Evolutionary conservation across 768 basidiomycete genomes (phyloP), one percentile per base, ranked within the genome.

Genomic region (Amanita muscaria): DNA sequence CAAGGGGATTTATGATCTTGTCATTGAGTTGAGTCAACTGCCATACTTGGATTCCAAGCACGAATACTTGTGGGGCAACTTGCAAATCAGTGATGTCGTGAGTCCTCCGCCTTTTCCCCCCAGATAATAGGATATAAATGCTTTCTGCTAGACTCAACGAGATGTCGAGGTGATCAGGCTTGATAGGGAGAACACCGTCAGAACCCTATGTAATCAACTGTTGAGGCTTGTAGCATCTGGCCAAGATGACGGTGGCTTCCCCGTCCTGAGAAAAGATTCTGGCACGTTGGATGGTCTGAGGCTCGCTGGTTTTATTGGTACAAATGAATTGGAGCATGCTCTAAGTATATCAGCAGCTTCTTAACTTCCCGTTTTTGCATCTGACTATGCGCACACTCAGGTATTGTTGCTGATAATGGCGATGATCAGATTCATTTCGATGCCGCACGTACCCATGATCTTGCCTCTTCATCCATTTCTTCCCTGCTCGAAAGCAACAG

Each of bases 1-100:
- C 2, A 90, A 92, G 57, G 92, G 92, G 7, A 97, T 99, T 44
- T 99, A 97, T 58, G 96, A 99, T 61, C 76, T 98, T 29, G 90
- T 90, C 46, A 98, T 97, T 44, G 89, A 92, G 69, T 73, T 97
- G 21, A 78, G 79, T 33, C 82, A 93, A 59, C 74, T 98, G 9
- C 96, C 96, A 0, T 98, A 90, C 60, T 76, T 99, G 48, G 90
- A 98, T 58, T 68, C 80, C 35, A 98, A 94, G 62, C 80, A 84
- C 50, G 83, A 92, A 55, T 89, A 94, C 57, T 64, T 87, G 18
- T 97, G 92, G 89, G 88, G 83, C 0, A 69, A 69, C 25, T 67
- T 80, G 9, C 77, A 81, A 44, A 81, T 92, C 40, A 72, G 64
- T 34, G 88, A 94, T 55, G 83, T 89, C 43, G 89, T 91, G 56